Conservation (phyloP, 1,284 basidiomycete genomes). For the Papiliotrema nemorosa region DNA sequence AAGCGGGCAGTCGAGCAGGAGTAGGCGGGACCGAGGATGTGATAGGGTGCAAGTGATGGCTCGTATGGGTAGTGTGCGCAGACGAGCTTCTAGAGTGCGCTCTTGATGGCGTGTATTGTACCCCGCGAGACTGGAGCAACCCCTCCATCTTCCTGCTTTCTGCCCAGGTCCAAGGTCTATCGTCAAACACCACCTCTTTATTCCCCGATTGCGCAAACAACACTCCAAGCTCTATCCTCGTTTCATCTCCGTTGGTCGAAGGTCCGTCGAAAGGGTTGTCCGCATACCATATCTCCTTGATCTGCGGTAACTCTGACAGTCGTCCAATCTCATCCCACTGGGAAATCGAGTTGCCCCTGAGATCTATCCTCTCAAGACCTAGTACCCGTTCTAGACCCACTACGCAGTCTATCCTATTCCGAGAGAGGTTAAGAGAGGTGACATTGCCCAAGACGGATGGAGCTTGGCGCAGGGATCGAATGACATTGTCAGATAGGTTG, state of each 20-base stretch:
- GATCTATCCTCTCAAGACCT: slow-evolving; percentile 77
- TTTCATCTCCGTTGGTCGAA: slow-evolving; percentile 56
- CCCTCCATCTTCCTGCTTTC: slow-evolving; percentile 61
- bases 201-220: slow-evolving; percentile 78
- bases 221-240: slow-evolving; percentile 72
- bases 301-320: slow-evolving; percentile 71
- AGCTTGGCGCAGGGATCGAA: slow-evolving; percentile 88
- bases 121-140: slow-evolving; percentile 15
- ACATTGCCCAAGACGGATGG: slow-evolving; percentile 76
- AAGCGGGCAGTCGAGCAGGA: too few species aligned
- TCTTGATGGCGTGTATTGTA: too few species aligned
- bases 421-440: slow-evolving; percentile 68
- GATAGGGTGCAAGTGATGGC: too few species aligned
- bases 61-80: too few species aligned
- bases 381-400: slow-evolving; percentile 86
- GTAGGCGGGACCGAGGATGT: too few species aligned
- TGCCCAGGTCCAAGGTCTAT: slow-evolving; percentile 66
- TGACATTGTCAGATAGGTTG: slow-evolving; percentile 91
- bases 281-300: slow-evolving; percentile 71
- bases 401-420: slow-evolving; percentile 86
- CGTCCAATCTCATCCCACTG: slow-evolving; percentile 84
- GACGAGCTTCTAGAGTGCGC: too few species aligned
- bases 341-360: slow-evolving; percentile 75
- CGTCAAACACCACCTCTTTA: slow-evolving; percentile 64
- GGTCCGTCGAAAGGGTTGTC: slow-evolving; percentile 67